A percentile compares a stretch with the other conserved stretches of the same genome.
Conservation (phyloP, 371 early-diverging fungal genomes). For the Apophysomyces elegans region DNA sequence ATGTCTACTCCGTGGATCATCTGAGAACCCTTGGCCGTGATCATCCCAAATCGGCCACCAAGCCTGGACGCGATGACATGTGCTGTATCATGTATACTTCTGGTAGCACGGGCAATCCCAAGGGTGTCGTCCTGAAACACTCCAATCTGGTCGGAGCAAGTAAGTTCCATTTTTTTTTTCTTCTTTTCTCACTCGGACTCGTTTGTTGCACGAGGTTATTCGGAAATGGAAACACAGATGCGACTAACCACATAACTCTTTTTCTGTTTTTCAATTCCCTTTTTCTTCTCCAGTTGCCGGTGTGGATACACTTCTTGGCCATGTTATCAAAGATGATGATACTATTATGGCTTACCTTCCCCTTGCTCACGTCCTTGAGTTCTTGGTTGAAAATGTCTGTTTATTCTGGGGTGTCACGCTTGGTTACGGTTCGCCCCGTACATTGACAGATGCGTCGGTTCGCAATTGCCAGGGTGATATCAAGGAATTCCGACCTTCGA, state of each 20-base stretch:
- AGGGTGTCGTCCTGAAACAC: conserved; percentile 63
- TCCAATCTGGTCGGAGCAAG: conserved; percentile 64
- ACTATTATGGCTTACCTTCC: conserved; percentile 81
- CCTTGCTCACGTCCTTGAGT: conserved; percentile 80
- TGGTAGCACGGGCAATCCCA: conserved; percentile 73
- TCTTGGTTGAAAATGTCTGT: conserved; percentile 59
- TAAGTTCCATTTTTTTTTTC: conserved; percentile 16
- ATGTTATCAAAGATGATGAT: conserved; percentile 33
- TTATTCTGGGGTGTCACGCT: conserved; percentile 64
- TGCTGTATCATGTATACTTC: conserved; percentile 85
- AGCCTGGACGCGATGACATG: conserved; percentile 63
- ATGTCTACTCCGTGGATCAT: conserved; percentile 44
- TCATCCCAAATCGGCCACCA: conserved; percentile 47
- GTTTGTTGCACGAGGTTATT: neutral
- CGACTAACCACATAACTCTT: neutral
- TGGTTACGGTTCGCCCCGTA: conserved; percentile 76
- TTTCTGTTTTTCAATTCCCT: conserved; percentile 3
- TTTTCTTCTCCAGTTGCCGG: conserved; percentile 26
- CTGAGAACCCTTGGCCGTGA: conserved; percentile 42
- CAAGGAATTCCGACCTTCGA: conserved; percentile 75
- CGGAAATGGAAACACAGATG: neutral
- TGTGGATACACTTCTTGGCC: conserved; percentile 33
- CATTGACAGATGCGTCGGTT: conserved; percentile 71
- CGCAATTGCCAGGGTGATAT: conserved; percentile 78
- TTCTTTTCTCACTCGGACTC: neutral